Base-by-base conservation (phyloP, 768 basidiomycete species). In the Crepidotus variabilis region DNA sequence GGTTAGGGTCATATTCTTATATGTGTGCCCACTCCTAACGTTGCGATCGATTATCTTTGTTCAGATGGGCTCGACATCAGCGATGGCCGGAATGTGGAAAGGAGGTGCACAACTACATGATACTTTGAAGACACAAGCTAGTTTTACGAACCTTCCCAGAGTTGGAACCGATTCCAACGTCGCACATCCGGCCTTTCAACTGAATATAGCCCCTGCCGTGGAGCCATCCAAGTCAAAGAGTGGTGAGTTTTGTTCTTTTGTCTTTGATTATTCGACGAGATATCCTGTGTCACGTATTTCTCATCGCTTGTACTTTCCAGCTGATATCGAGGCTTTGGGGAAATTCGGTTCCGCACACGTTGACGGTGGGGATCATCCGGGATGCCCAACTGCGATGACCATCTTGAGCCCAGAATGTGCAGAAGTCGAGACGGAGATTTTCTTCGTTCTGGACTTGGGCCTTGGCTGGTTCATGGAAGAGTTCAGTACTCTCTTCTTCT, bases 391-490 rank as follows among this genome's bases (percentile, higher is more conserved):
- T 4, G 28, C 39, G 7, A 52, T 59, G 54, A 49, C 35, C 5
- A 52, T 36, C 18, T 47, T 59, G 1, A 59, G 39, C 6, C 11
- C 22, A 23, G 39, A 49, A 1, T 57, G 58, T 43, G 32, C 34
- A 2, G 55, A 61, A 35, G 51, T 61, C 21, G 60, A 61, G n/a
- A 22, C 33, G 6, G 51, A 61, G 46, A 52, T 49, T n/a, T 61
- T 61, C 16, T 50, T 47, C 33, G 33, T 61, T 11, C 28, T 59
- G 2, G 60, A 61, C 10, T 22, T 61, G 9, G 60, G 57, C 0
- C 11, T 61, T 18, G 51, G 51, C 2, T 56, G 57, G 55, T 8
- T 23, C 10, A 56, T 61, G 45, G 32, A 52, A 7, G 54, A 55
- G 13, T 56, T 61, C 33, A 23, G 53, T 11, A 58, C 50, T 2